Evolutionary conservation across 1,139 yeast genomes (phyloP), one percentile per base, ranked within the genome.

Genomic region (Pichia sp.): DNA sequence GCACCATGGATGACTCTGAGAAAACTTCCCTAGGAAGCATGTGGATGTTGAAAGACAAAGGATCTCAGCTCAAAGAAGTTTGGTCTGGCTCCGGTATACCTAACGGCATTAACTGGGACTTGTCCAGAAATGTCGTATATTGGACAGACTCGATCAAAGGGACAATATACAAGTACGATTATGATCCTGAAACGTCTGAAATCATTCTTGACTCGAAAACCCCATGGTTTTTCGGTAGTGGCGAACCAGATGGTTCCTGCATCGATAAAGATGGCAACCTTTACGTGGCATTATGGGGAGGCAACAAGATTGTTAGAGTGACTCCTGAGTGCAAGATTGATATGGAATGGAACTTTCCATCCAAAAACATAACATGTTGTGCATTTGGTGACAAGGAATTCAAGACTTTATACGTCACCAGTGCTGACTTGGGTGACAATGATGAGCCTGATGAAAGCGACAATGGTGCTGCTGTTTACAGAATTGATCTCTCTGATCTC

Each of bases 211-310:
- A 81, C 62, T 75, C 76, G 51, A 62, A 67, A 41, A 69, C 71
- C 16, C 28, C 47, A 10, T 57, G 70, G 2, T 69, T 69, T 50
- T 66, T 69, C 8, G 68, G 63, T 0, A 18, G 48, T 19, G 39
- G 52, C 8, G 93, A 82, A 62, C 96, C 97, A 0, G 98, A 91
- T 67, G 98, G 98, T 36, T 74, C 87, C 60, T 74, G 83, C 21
- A 70, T 86, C 57, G 82, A 87, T 48, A 68, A 69, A 9, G 75
- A 79, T 46, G 87, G 84, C n/a, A 75, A 80, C 52, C 66, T 91
- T 39, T 87, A 80, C 70, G 71, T 83, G 2, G 87, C 95, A 0
- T 78, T 87, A 9, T 90, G 85, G 79, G 76, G 82, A 36, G 75
- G 85, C 1, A 67, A 74, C 39, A 67, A 78, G 22, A 81, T 90